Percentiles rank a stretch among this genome's conserved stretches.
phyloP scores from a whole-genome alignment of 164 flowering plant genomes.

The Macadamia integrifolia region DNA sequence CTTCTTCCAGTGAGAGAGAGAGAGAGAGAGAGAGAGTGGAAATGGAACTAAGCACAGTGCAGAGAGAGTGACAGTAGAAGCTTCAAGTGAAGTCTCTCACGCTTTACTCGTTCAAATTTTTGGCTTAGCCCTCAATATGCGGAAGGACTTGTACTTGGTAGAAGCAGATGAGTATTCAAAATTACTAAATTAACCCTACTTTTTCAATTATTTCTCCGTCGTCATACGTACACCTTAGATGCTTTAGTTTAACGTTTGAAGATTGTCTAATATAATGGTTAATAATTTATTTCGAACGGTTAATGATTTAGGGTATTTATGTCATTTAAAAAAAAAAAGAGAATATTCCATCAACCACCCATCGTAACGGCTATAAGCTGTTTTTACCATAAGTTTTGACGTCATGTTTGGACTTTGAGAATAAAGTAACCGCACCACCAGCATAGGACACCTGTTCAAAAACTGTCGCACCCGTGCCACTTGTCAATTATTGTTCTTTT shows the following conservation, averaged over 20 bases:
- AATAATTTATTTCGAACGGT: neutral
- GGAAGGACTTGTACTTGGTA: too few species aligned
- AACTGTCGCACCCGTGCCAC: neutral
- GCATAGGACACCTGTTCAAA: neutral
- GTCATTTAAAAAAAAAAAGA: neutral
- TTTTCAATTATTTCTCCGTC: too few species aligned
- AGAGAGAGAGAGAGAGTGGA: neutral
- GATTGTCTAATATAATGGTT: too few species aligned
- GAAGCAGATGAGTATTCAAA: neutral
- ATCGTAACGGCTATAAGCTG: neutral
- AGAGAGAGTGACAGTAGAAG: neutral
- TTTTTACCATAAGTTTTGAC: neutral
- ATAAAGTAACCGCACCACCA: neutral
- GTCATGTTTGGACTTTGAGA: too few species aligned
- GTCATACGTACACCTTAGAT: too few species aligned
- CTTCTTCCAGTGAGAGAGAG: neutral
- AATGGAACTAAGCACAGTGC: neutral
- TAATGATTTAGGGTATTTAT: neutral
- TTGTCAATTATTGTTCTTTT: neutral
- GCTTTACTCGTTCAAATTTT: neutral
- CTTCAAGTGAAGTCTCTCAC: neutral
- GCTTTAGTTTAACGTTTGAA: too few species aligned
- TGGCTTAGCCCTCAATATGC: neutral
- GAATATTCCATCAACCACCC: neutral
- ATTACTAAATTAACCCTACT: neutral